These are phyloP conservation scores for Parachlorella kessleri DNA, from an alignment of 139 green algal species.

Conservation along the genomic window DNA sequence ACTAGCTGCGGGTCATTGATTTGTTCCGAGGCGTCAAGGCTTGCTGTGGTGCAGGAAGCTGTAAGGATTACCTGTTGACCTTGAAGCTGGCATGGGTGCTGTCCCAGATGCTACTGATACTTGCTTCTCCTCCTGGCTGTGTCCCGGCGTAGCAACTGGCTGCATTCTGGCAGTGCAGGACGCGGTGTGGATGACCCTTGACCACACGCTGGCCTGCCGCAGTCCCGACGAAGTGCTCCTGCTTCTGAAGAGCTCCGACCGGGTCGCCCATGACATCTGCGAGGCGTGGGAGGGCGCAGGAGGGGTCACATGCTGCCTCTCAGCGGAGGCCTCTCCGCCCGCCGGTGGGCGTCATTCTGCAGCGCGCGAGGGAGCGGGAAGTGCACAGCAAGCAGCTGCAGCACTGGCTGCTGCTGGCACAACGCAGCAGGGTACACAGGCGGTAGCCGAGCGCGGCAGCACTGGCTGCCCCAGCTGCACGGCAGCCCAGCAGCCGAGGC, in stretches of 20 bases:
- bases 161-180: constrained; percentile 50
- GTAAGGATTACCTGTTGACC: background rate
- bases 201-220: constrained; percentile 57
- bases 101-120: too few relatives aligned
- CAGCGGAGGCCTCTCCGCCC: too few relatives aligned
- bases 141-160: too few relatives aligned
- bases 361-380: background rate
- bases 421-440: background rate
- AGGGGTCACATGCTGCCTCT: too few relatives aligned
- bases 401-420: constrained; percentile 6
- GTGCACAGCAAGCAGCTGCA: constrained; percentile 6
- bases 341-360: constrained; percentile 5
- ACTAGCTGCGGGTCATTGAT: background rate
- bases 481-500: background rate
- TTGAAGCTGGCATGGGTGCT: too few relatives aligned
- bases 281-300: too few relatives aligned
- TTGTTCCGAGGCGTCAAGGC: background rate
- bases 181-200: constrained; percentile 79
- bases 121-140: too few relatives aligned
- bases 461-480: too few relatives aligned
- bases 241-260: constrained; percentile 91
- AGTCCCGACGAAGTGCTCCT: constrained; percentile 84
- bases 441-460: background rate
- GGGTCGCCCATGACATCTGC: constrained; percentile 83
- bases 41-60: too few relatives aligned